Evolutionary conservation across 2,329 filamentous ascomycete species (phyloP).

Genomic region (Nemania serpens): DNA sequence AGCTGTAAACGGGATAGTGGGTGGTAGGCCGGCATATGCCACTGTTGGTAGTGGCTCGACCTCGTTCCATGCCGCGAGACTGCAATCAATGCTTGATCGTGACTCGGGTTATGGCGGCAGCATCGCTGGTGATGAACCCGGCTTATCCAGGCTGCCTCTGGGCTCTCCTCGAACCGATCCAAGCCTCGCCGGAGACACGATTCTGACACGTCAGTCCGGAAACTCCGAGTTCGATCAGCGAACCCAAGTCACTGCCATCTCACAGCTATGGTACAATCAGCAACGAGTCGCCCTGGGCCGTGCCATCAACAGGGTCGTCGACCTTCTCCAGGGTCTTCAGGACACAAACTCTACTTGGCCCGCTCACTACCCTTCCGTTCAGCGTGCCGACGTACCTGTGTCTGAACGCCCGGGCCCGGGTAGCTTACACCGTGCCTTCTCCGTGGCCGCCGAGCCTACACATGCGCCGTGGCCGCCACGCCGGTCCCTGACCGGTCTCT

Average conservation of each 20-base stretch:
- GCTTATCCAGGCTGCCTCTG: slow-evolving; percentile 41
- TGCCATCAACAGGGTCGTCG: slow-evolving; percentile 84
- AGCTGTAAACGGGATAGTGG: slow-evolving; percentile 29
- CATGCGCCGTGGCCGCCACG: slow-evolving; percentile 57
- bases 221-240: slow-evolving; percentile 66
- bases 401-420: slow-evolving; percentile 56
- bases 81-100: slow-evolving; percentile 80
- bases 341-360: slow-evolving; percentile 92
- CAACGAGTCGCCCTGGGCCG: slow-evolving; percentile 86
- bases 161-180: slow-evolving; percentile 50
- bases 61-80: slow-evolving; percentile 77
- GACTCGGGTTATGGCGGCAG: slow-evolving; percentile 89
- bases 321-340: slow-evolving; percentile 81
- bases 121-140: slow-evolving; percentile 64
- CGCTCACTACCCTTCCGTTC: slow-evolving; percentile 88
- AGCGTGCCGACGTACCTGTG: slow-evolving; percentile 57
- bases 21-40: slow-evolving; percentile 71
- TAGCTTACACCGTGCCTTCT: slow-evolving; percentile 65
- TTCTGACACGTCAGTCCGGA: slow-evolving; percentile 48
- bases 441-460: slow-evolving; percentile 57
- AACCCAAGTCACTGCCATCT: slow-evolving; percentile 78
- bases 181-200: slow-evolving; percentile 51
- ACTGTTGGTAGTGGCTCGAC: slow-evolving; percentile 83
- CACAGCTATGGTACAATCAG: slow-evolving; percentile 93
- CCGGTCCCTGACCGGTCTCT: slow-evolving; percentile 74